phyloP scores from a whole-genome alignment of 2,329 filamentous ascomycete species.

The Diaporthe destruens region DNA sequence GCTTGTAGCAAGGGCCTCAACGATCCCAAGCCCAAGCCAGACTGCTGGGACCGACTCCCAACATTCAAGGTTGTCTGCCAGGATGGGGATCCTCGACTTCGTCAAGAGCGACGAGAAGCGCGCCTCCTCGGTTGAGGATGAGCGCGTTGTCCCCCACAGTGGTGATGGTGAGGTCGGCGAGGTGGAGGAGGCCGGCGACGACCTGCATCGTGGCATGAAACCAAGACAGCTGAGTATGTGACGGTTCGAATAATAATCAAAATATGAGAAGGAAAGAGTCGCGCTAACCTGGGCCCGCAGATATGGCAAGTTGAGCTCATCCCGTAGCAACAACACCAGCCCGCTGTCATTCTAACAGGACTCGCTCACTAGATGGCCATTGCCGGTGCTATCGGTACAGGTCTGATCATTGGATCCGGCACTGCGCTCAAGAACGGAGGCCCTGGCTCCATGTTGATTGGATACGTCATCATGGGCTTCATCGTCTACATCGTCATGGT shows the following conservation, averaged over 20 bases:
- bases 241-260: not conserved
- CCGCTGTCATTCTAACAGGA: not conserved
- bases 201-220: constrained; percentile 40
- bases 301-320: constrained; percentile 35
- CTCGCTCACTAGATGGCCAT: constrained; percentile 31
- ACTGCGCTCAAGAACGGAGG: constrained; percentile 62
- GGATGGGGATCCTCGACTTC: constrained; percentile 37
- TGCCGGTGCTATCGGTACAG: constrained; percentile 45
- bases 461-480: constrained; percentile 57
- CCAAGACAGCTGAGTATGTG: constrained; percentile 38
- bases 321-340: not conserved
- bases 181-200: constrained; percentile 34
- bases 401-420: constrained; percentile 65
- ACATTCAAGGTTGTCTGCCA: not conserved
- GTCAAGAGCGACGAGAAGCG: constrained; percentile 38
- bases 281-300: constrained; percentile 22
- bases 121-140: constrained; percentile 34
- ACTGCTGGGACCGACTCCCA: not conserved
- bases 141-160: constrained; percentile 18
- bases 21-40: not conserved
- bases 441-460: constrained; percentile 54
- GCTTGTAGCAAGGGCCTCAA: not conserved
- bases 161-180: constrained; percentile 3
- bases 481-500: constrained; percentile 70
- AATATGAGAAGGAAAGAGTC: not conserved